phyloP scores from a whole-genome alignment of 1,139 yeast genomes.

The Suhomyces bribrorum region DNA sequence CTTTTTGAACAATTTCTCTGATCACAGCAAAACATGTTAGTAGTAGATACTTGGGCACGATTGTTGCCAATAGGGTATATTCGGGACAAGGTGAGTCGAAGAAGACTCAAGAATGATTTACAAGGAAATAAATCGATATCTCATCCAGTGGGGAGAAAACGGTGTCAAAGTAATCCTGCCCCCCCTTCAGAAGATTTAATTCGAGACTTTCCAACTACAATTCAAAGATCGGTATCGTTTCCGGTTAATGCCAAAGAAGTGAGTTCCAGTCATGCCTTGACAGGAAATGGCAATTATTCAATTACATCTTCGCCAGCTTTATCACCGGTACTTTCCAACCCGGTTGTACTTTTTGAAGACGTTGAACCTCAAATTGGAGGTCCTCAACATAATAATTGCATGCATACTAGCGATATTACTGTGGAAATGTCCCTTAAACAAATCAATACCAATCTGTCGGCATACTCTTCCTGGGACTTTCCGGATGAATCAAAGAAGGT shows the following conservation, averaged over 20 bases:
- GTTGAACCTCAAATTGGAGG: background rate
- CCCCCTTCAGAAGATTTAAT: background rate
- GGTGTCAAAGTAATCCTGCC: background rate
- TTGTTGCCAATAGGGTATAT: slow-evolving; percentile 9
- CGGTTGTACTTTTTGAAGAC: background rate
- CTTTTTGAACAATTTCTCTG: no score
- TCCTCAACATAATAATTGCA: background rate
- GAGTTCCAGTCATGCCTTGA: slow-evolving; percentile 14
- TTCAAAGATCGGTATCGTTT: slow-evolving; percentile 5
- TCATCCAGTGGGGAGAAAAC: background rate
- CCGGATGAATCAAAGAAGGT: slow-evolving; percentile 14
- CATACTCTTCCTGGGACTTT: slow-evolving; percentile 14
- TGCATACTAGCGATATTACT: slow-evolving; percentile 9
- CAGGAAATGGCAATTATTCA: slow-evolving; percentile 6
- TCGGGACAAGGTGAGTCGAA: slow-evolving; percentile 7
- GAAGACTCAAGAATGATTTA: background rate
- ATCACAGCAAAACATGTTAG: slow-evolving; percentile 4
- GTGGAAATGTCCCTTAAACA: slow-evolving; percentile 13
- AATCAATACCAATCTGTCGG: slow-evolving; percentile 11
- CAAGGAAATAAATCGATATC: background rate
- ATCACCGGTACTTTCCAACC: background rate
- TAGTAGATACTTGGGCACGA: slow-evolving; percentile 7
- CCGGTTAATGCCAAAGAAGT: slow-evolving; percentile 8
- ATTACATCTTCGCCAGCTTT: background rate
- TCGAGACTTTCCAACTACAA: background rate